These are phyloP conservation scores for Trichoderma gamsii DNA, from an alignment of 495 filamentous ascomycete species.

Conservation along the genomic window DNA sequence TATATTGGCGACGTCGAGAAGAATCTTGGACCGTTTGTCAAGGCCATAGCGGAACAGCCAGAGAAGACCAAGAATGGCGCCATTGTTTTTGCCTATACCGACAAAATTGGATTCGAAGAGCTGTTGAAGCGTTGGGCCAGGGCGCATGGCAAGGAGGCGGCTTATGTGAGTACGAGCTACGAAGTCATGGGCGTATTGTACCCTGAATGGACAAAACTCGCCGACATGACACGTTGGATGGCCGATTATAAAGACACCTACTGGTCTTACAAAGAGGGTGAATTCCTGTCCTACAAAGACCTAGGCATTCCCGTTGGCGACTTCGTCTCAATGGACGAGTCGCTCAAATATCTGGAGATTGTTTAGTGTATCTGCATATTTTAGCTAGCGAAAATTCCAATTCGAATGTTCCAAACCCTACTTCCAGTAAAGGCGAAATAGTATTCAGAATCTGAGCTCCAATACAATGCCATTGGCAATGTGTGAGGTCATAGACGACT, in stretches of 20 bases:
- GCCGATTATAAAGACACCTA: not conserved
- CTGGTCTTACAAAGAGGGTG: too few species aligned
- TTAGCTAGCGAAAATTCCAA: too few species aligned
- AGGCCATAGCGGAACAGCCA: slow-evolving; percentile 34
- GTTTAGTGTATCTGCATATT: too few species aligned
- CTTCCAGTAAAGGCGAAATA: too few species aligned
- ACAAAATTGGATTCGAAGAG: slow-evolving; percentile 27
- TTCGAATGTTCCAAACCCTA: too few species aligned
- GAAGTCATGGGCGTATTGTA: not conserved
- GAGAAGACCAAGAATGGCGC: slow-evolving; percentile 23
- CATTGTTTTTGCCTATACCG: slow-evolving; percentile 29
- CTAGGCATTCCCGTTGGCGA: too few species aligned
- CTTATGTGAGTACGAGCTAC: slow-evolving; percentile 20
- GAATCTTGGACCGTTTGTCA: slow-evolving; percentile 36
- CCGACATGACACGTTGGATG: not conserved
- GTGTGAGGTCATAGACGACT: too few species aligned
- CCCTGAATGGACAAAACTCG: not conserved
- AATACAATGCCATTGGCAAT: too few species aligned
- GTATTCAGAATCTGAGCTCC: too few species aligned
- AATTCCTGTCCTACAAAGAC: too few species aligned
- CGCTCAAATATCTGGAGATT: too few species aligned
- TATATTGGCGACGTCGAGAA: slow-evolving; percentile 33
- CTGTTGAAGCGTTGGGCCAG: slow-evolving; percentile 35
- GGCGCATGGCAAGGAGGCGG: slow-evolving; percentile 25
- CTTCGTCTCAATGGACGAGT: too few species aligned